Evolutionary conservation across 148 eudicot genomes (phyloP).

Genomic region (Spergularia bocconei): DNA sequence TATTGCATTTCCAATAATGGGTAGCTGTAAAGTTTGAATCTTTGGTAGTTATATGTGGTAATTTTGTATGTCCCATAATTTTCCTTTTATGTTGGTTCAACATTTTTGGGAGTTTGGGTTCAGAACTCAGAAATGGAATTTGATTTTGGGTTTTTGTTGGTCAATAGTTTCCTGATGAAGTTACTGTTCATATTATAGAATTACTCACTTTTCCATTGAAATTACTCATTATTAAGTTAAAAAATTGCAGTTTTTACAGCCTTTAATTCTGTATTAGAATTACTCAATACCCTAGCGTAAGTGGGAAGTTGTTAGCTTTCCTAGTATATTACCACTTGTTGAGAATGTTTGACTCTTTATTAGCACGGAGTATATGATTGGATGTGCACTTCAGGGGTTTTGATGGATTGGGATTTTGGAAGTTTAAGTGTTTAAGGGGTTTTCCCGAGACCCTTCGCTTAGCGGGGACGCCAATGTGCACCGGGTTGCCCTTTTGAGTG

Average conservation of each 20-base stretch:
- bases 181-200: background rate
- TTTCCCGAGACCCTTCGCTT: too few relatives aligned
- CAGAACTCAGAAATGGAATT: background rate
- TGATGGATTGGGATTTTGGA: background rate
- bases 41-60: background rate
- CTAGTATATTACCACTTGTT: background rate
- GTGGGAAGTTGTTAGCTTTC: background rate
- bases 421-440: too few relatives aligned
- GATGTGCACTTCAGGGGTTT: background rate
- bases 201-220: too few relatives aligned
- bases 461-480: too few relatives aligned
- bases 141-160: background rate
- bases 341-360: too few relatives aligned
- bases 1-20: conserved; percentile 1
- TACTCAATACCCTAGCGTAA: too few relatives aligned
- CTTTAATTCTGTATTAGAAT: too few relatives aligned
- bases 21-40: conserved; percentile 9
- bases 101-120: conserved; percentile 5
- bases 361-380: background rate
- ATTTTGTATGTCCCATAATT: background rate
- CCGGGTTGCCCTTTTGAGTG: too few relatives aligned
- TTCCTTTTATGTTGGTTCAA: background rate
- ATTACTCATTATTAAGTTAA: too few relatives aligned
- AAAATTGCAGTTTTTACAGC: too few relatives aligned
- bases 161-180: background rate